Conservation (phyloP, 2,329 filamentous ascomycete species). For the Talaromyces sp. region DNA sequence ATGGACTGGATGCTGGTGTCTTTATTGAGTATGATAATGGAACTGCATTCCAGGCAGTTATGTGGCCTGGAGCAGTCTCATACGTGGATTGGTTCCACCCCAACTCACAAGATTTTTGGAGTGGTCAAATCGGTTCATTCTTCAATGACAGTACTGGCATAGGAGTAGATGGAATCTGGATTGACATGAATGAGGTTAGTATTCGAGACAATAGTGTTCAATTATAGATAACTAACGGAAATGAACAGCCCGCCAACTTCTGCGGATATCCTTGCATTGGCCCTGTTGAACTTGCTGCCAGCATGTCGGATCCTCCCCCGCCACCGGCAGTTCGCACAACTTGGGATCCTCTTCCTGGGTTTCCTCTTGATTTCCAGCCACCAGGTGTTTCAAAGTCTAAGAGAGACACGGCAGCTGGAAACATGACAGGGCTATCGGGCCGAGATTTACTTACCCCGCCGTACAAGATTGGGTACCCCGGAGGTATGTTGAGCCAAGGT, state of each 20-base stretch:
- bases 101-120: slow-evolving; percentile 63
- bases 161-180: slow-evolving; percentile 73
- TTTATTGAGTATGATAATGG: slow-evolving; percentile 53
- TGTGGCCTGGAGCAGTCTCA: slow-evolving; percentile 70
- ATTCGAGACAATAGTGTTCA: too few species aligned
- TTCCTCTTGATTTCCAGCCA: slow-evolving; percentile 63
- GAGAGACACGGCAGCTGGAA: background rate
- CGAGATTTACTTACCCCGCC: slow-evolving; percentile 60
- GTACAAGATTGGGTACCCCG: slow-evolving; percentile 59
- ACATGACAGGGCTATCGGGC: slow-evolving; percentile 49
- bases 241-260: slow-evolving; percentile 38
- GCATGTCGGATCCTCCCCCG: slow-evolving; percentile 47
- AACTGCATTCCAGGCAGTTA: slow-evolving; percentile 54
- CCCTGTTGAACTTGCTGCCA: slow-evolving; percentile 45
- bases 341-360: slow-evolving; percentile 64
- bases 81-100: slow-evolving; percentile 73
- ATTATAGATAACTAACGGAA: background rate
- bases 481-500: slow-evolving; percentile 39
- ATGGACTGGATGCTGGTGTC: slow-evolving; percentile 53
- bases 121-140: slow-evolving; percentile 59
- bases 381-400: background rate
- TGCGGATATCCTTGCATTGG: slow-evolving; percentile 53
- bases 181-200: slow-evolving; percentile 59
- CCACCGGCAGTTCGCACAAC: slow-evolving; percentile 61
- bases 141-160: slow-evolving; percentile 61